These are phyloP conservation scores for Candida oleophila DNA, from an alignment of 805 yeast genomes.

Conservation along the genomic window DNA sequence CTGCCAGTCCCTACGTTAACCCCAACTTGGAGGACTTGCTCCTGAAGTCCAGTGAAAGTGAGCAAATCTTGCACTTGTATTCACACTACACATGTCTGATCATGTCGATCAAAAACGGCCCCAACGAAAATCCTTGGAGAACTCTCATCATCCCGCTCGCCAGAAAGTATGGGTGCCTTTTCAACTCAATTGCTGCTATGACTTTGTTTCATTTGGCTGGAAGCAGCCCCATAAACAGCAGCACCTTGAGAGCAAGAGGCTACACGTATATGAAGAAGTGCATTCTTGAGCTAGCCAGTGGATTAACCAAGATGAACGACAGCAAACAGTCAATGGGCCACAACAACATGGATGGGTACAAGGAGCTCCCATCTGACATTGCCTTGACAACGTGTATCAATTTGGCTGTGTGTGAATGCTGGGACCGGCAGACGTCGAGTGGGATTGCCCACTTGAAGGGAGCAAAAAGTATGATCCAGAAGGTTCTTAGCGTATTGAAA, in stretches of 20 bases:
- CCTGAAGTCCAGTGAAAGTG: slow-evolving; percentile 29
- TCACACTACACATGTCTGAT: slow-evolving; percentile 41
- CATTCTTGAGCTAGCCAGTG: slow-evolving; percentile 57
- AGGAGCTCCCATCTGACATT: slow-evolving; percentile 54
- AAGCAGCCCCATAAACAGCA: slow-evolving; percentile 40
- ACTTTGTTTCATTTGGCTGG: slow-evolving; percentile 57
- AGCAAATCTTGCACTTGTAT: slow-evolving; percentile 34
- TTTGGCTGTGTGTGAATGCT: slow-evolving; percentile 63
- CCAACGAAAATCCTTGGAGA: slow-evolving; percentile 69
- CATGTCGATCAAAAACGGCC: slow-evolving; percentile 64
- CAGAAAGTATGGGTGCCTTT: slow-evolving; percentile 51
- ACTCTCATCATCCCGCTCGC: slow-evolving; percentile 57
- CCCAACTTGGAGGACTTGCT: slow-evolving; percentile 11
- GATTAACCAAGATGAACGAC: slow-evolving; percentile 34
- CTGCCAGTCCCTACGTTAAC: background rate
- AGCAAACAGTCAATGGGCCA: slow-evolving; percentile 22
- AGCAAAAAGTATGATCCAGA: slow-evolving; percentile 59
- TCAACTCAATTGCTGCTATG: slow-evolving; percentile 66
- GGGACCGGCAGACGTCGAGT: slow-evolving; percentile 67
- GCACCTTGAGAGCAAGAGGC: slow-evolving; percentile 47
- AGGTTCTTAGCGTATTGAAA: slow-evolving; percentile 33
- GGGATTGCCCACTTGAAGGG: slow-evolving; percentile 71
- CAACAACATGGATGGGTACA: slow-evolving; percentile 9
- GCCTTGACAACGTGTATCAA: slow-evolving; percentile 65
- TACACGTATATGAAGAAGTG: slow-evolving; percentile 59